Evolutionary conservation across 371 early-diverging fungal species (phyloP), one percentile per base, ranked within the genome.

Genomic region (Lichtheimia ramosa): DNA sequence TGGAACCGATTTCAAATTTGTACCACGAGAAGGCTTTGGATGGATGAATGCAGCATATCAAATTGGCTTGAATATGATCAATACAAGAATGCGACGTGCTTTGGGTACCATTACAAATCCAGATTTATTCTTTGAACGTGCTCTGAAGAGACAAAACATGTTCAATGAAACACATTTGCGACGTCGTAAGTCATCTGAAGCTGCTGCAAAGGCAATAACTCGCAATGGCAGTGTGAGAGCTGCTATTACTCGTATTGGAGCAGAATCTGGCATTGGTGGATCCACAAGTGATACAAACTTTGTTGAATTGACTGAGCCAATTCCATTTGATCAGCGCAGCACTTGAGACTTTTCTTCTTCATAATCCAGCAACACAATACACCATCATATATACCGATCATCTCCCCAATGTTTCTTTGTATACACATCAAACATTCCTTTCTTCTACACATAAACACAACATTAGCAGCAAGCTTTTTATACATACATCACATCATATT

Each of bases 11-110:
- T 97, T 97, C 81, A 91, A 95, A 74, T 91, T 85, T 68, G 91
- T 97, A n/a, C 91, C 95, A 0, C 82, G 92, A 7, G 97, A 96
- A 77, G 98, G 98, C 2, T 98, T 98, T 76, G 98, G 97, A 13
- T 98, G 97, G 98, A 97, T 97, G 97, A 98, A 97, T 63, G 91
- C 97, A 2, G 88, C 88, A 21, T 92, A 89, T 71, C 90, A 93
- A 74, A 85, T 95, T 23, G 97, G 97, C 3, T 67, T 95, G 51
- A 82, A 69, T 7, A 87, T 91, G 54, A 67, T 96, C 59, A 88
- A 85, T 12, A 73, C 78, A 6, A 83, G 84, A 51, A 82, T 92
- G 84, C 76, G 89, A 14, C 84, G 96, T 14, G 92, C 92, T 0
- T 66, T 96, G 28, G 95, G 95, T 2, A 81, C 89, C 3, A 85